phyloP scores from a whole-genome alignment of 768 basidiomycete species.

The Coprinopsis sp. region DNA sequence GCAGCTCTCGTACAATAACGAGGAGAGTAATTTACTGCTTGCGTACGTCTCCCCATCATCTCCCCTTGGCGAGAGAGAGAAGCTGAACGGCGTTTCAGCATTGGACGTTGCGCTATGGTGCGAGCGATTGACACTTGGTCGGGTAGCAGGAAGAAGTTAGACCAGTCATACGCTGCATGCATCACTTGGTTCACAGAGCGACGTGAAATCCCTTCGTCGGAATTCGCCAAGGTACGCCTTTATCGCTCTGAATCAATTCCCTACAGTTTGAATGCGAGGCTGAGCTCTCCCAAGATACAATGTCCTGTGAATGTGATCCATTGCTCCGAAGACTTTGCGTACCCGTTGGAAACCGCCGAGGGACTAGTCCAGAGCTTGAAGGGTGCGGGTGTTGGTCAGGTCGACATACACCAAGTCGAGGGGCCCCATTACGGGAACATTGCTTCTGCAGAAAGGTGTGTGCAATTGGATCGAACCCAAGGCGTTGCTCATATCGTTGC shows the following conservation, averaged over 20 bases:
- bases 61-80: neutral
- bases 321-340: conserved; percentile 26
- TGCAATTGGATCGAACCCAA: neutral
- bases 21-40: conserved; percentile 9
- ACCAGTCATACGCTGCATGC: conserved; percentile 11
- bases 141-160: conserved; percentile 13
- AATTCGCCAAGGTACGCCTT: conserved; percentile 17
- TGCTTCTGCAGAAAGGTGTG: conserved; percentile 20
- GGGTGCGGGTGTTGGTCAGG: conserved; percentile 16
- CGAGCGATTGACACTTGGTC: conserved; percentile 14
- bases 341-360: conserved; percentile 19
- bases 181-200: conserved; percentile 18
- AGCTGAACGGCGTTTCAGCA: conserved; percentile 6
- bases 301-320: conserved; percentile 28
- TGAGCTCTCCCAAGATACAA: conserved; percentile 14
- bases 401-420: conserved; percentile 19
- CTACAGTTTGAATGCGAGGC: too few species aligned
- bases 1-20: conserved; percentile 21
- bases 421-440: conserved; percentile 27
- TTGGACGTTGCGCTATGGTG: conserved; percentile 7
- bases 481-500: neutral
- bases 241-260: neutral
- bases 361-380: conserved; percentile 17
- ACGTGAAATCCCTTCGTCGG: conserved; percentile 8
- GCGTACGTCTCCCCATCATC: conserved; percentile 13